A percentile compares a stretch with the other conserved stretches of the same genome.
Evolutionary conservation across 306 rosid species (phyloP).

Genomic region (Prunus mira): DNA sequence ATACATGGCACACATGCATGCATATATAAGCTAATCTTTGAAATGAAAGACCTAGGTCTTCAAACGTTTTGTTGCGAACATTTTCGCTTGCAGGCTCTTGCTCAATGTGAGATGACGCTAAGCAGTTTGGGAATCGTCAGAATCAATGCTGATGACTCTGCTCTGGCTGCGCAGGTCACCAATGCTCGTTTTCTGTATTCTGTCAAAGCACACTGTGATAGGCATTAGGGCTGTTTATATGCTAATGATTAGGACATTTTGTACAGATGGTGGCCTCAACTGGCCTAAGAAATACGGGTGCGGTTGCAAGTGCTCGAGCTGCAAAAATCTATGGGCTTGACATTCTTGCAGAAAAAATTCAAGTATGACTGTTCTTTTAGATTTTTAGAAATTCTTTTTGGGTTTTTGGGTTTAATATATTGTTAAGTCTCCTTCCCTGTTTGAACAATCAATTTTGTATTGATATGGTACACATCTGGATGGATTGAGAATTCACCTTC

Average conservation of each 20-base stretch:
- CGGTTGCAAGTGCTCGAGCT: constrained; percentile 87
- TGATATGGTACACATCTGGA: constrained; percentile 1
- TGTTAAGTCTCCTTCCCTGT: background rate
- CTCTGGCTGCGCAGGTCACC: constrained; percentile 80
- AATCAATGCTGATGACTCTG: constrained; percentile 65
- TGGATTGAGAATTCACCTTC: background rate
- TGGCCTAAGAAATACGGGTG: constrained; percentile 57
- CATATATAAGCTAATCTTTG: background rate
- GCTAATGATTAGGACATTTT: constrained; percentile 28
- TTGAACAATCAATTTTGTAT: background rate
- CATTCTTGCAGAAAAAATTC: constrained; percentile 66
- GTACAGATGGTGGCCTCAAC: constrained; percentile 59
- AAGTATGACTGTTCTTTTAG: constrained; percentile 39
- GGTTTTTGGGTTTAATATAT: background rate
- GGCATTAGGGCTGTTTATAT: constrained; percentile 10
- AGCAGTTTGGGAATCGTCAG: constrained; percentile 48
- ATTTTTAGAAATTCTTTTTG: background rate
- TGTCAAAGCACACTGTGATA: constrained; percentile 12
- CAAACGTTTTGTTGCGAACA: constrained; percentile 15
- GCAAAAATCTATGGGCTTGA: constrained; percentile 76
- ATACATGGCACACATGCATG: background rate
- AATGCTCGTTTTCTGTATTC: constrained; percentile 20
- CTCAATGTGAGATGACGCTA: constrained; percentile 64
- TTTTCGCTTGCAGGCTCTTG: constrained; percentile 65
- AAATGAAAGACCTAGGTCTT: background rate